phyloP scores from a whole-genome alignment of 345 rosid species.

The Lepidium didymum region DNA sequence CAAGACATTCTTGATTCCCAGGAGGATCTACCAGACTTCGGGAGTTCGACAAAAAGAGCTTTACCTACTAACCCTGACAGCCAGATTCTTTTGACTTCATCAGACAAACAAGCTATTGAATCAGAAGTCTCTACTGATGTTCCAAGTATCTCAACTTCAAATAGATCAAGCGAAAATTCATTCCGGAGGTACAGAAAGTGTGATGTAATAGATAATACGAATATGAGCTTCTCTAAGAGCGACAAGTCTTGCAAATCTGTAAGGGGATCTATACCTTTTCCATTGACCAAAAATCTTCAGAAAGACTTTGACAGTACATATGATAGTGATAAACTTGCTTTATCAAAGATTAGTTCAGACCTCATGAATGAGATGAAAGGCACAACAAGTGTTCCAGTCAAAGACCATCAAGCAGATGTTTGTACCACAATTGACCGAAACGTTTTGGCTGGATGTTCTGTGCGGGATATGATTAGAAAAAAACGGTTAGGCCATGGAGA shows the following conservation, averaged over 20 bases:
- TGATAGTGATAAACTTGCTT: conserved; percentile 25
- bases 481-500: conserved; percentile 48
- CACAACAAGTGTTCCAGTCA: conserved; percentile 20
- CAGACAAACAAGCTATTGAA: conserved; percentile 37
- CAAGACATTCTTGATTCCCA: conserved; percentile 94
- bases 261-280: conserved; percentile 72
- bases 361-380: conserved; percentile 29
- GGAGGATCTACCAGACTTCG: conserved; percentile 42
- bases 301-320: conserved; percentile 27
- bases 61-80: conserved; percentile 20
- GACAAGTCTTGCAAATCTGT: conserved; percentile 32
- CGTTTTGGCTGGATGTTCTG: conserved; percentile 42
- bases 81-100: conserved; percentile 27
- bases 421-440: conserved; percentile 26
- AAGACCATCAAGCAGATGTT: conserved; percentile 25
- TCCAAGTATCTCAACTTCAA: conserved; percentile 26
- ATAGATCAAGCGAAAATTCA: conserved; percentile 34
- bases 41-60: conserved; percentile 36
- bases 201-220: conserved; percentile 29
- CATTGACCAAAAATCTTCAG: conserved; percentile 26
- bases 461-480: conserved; percentile 86
- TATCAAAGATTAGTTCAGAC: conserved; percentile 23
- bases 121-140: conserved; percentile 46
- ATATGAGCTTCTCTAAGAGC: conserved; percentile 26
- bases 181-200: conserved; percentile 32